Percentiles rank a stretch among this genome's conserved stretches.
Evolutionary conservation across 148 eudicot species (phyloP).

Genomic region (Fagopyrum tataricum): DNA sequence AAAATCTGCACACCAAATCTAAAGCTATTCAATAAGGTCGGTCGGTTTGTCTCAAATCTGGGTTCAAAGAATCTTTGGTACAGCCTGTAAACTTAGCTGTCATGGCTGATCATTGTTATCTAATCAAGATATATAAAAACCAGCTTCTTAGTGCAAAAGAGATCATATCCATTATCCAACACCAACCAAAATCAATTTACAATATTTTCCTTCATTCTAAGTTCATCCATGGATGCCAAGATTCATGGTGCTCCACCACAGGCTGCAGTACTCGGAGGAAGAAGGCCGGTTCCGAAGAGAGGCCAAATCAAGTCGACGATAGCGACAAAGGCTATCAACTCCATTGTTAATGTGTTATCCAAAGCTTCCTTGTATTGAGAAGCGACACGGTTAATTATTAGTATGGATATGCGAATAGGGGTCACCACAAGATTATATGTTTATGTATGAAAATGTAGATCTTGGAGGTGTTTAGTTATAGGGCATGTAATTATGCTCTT

Average conservation of each 20-base stretch:
- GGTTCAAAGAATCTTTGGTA: not conserved
- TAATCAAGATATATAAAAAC: not conserved
- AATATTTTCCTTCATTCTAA: not conserved
- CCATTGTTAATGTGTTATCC: constrained; percentile 19
- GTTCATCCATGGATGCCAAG: constrained; percentile 2
- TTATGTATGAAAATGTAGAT: constrained; percentile 5
- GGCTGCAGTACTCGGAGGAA: not conserved
- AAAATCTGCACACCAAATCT: not conserved
- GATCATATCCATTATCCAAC: constrained; percentile 3
- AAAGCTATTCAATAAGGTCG: not conserved
- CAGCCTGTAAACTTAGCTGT: constrained; percentile 12
- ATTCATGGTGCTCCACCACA: constrained; percentile 6
- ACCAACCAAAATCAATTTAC: not conserved
- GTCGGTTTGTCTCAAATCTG: not conserved
- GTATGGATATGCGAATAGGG: not conserved
- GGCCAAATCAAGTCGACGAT: constrained; percentile 36
- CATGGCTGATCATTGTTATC: constrained; percentile 5
- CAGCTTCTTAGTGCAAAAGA: constrained; percentile 6
- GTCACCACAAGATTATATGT: not conserved
- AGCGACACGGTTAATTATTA: not conserved
- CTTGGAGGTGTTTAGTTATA: constrained; percentile 1
- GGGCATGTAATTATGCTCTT: not conserved
- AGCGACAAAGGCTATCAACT: constrained; percentile 23
- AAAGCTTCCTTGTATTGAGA: not conserved
- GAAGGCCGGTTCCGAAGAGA: constrained; percentile 20